Evolutionary conservation across 129 eudicot genomes (phyloP).

Genomic region (Flaveria trinervia): DNA sequence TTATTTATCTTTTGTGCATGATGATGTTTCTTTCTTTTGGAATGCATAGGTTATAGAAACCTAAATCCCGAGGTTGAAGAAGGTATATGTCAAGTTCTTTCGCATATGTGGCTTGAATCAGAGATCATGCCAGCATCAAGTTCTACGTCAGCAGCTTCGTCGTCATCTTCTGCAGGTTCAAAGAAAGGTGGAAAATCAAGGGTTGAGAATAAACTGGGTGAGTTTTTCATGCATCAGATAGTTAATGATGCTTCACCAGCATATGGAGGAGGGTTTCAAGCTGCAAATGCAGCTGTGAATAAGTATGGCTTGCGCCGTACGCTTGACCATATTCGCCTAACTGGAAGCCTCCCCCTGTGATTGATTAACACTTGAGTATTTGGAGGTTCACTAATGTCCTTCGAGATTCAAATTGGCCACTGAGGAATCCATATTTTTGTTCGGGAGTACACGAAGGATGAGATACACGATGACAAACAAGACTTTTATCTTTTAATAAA

Average conservation of each 20-base stretch:
- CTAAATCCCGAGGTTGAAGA: conserved; percentile 88
- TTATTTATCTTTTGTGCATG: not conserved
- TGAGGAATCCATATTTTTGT: conserved; percentile 48
- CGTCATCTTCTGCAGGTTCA: conserved; percentile 57
- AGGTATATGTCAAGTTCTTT: conserved; percentile 97
- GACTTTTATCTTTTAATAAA: conserved; percentile 31
- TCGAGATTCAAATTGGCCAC: conserved; percentile 38
- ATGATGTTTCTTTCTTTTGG: not conserved
- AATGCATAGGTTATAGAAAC: conserved; percentile 69
- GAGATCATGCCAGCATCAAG: conserved; percentile 72
- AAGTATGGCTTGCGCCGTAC: conserved; percentile 80
- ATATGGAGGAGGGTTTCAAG: conserved; percentile 88
- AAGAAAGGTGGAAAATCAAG: conserved; percentile 86
- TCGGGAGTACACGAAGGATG: conserved; percentile 26
- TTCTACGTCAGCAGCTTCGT: conserved; percentile 46
- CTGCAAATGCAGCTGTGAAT: conserved; percentile 85
- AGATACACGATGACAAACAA: conserved; percentile 15
- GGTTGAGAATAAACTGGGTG: conserved; percentile 76
- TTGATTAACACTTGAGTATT: conserved; percentile 16
- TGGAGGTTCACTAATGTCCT: conserved; percentile 21
- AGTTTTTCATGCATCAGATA: conserved; percentile 92
- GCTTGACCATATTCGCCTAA: conserved; percentile 71
- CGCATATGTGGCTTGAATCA: conserved; percentile 97
- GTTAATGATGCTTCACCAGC: conserved; percentile 89
- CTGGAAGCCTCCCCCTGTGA: conserved; percentile 73